Evolutionary conservation across 2,329 filamentous ascomycete genomes (phyloP).

Genomic region (Diaporthe citri): DNA sequence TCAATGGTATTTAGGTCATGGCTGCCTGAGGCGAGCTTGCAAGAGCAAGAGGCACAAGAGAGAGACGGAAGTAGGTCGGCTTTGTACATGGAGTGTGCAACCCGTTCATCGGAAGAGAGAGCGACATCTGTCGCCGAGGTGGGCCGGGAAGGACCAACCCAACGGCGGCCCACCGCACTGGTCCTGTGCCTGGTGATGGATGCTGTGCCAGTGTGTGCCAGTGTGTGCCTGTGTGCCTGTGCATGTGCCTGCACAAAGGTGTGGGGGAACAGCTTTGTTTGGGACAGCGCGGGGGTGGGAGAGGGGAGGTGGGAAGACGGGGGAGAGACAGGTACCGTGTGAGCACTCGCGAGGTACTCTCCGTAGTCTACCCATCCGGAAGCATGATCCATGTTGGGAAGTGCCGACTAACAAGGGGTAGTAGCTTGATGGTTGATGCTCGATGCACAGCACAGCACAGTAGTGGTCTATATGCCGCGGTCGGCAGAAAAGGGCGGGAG

Average conservation of each 20-base stretch:
- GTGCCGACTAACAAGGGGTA: conserved; percentile 15
- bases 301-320: background rate
- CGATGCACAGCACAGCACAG: background rate
- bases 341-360: too few relatives aligned
- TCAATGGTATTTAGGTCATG: background rate
- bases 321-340: background rate
- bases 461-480: background rate
- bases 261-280: background rate
- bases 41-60: background rate
- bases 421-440: background rate
- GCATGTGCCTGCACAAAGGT: background rate
- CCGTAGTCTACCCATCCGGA: background rate
- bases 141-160: background rate
- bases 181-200: conserved; percentile 7
- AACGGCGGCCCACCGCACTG: conserved; percentile 1
- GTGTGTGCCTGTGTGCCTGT: background rate
- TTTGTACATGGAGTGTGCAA: background rate
- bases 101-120: background rate
- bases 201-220: background rate
- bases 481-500: too few relatives aligned
- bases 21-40: background rate
- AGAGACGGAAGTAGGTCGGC: background rate
- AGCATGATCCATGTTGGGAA: conserved; percentile 23
- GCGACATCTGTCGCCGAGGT: background rate
- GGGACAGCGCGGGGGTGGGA: background rate